Evolutionary conservation across 495 filamentous ascomycete species (phyloP).

Genomic region (Neurospora sp.): DNA sequence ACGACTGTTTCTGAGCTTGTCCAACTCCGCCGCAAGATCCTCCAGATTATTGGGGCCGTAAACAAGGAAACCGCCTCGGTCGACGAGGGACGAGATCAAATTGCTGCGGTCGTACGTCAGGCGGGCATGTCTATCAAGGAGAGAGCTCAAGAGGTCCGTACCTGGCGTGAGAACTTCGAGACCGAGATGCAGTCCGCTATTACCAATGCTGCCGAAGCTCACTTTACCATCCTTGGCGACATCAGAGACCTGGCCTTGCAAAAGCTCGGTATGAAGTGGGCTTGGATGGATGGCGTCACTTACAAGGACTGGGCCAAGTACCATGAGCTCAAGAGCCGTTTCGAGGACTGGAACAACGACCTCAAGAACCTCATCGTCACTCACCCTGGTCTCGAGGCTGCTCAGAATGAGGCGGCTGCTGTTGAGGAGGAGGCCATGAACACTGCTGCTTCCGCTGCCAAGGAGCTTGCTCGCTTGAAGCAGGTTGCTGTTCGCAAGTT

Average conservation of each 20-base stretch:
- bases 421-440: conserved; percentile 70
- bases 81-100: conserved; percentile 50
- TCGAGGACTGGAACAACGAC: conserved; percentile 76
- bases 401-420: conserved; percentile 55
- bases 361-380: conserved; percentile 60
- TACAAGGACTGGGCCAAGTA: conserved; percentile 96
- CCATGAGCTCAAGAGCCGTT: conserved; percentile 69
- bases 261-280: conserved; percentile 96
- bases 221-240: conserved; percentile 69
- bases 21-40: conserved; percentile 57
- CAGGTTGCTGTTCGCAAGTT: conserved; percentile 82
- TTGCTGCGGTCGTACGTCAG: conserved; percentile 54
- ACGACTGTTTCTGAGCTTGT: conserved; percentile 50
- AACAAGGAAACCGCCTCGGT: conserved; percentile 32
- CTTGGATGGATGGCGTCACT: conserved; percentile 88
- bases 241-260: conserved; percentile 85
- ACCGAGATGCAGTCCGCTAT: conserved; percentile 58
- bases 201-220: conserved; percentile 64
- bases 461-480: conserved; percentile 75
- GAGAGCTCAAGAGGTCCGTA: conserved; percentile 68
- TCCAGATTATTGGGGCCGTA: conserved; percentile 45
- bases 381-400: conserved; percentile 62
- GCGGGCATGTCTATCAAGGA: conserved; percentile 69
- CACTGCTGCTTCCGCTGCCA: conserved; percentile 68
- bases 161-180: conserved; percentile 69